Evolutionary conservation across 345 rosid genomes (phyloP).

Genomic region (Eucalyptus caleyi): DNA sequence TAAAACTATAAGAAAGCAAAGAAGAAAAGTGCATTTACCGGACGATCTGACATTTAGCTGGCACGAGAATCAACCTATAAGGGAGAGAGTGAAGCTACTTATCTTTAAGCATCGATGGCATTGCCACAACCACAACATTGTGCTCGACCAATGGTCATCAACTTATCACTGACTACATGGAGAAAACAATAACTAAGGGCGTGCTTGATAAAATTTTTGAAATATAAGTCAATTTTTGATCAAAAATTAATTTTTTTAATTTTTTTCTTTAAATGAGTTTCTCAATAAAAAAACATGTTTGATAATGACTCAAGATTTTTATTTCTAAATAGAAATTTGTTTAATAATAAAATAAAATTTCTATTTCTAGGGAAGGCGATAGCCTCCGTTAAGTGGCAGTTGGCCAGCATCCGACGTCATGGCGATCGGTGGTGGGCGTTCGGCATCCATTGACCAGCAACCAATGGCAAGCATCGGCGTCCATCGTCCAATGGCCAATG

Average conservation of each 20-base stretch:
- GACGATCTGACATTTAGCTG: not conserved
- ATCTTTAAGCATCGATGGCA: not conserved
- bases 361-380: rapidly evolving
- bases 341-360: too few species aligned
- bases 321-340: rapidly evolving
- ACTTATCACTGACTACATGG: not conserved
- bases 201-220: rapidly evolving
- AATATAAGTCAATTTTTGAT: too few species aligned
- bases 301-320: rapidly evolving
- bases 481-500: too few species aligned
- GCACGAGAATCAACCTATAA: not conserved
- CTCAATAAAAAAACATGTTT: rapidly evolving
- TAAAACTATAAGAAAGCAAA: not conserved
- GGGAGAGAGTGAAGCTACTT: not conserved
- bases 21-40: not conserved
- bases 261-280: too few species aligned
- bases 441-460: rapidly evolving
- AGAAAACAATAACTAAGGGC: too few species aligned
- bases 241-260: too few species aligned
- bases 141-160: not conserved
- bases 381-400: rapidly evolving
- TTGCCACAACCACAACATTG: not conserved
- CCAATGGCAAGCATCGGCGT: rapidly evolving
- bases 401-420: rapidly evolving
- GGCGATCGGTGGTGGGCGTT: rapidly evolving